A percentile compares a stretch with the other conserved stretches of the same genome.
Evolutionary conservation across 1,284 basidiomycete genomes (phyloP).

Genomic region (Puccinia horiana): DNA sequence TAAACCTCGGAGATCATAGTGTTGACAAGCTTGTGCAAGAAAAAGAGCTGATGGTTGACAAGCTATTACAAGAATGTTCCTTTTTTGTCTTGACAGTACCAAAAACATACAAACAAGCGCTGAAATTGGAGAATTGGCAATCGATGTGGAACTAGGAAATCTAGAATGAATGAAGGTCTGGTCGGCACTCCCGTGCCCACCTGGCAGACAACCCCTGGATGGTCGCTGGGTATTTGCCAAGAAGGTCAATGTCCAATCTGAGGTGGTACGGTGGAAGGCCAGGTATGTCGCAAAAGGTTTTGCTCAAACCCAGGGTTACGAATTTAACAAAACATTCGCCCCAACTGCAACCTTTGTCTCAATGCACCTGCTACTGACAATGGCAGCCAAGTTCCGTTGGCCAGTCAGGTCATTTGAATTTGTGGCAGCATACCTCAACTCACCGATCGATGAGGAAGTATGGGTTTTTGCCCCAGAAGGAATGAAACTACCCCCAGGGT

Average conservation of each 20-base stretch:
- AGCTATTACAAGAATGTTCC: background rate
- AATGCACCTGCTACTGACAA: background rate
- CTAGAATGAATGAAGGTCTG: background rate
- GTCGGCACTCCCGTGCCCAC: background rate
- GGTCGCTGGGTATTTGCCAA: conserved; percentile 8
- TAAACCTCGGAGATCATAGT: background rate
- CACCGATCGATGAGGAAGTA: conserved; percentile 19
- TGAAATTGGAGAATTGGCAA: background rate
- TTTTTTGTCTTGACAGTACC: too few species aligned
- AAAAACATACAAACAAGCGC: background rate
- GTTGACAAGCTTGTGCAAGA: background rate
- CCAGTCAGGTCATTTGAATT: conserved; percentile 18
- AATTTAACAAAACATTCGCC: background rate
- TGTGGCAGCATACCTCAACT: conserved; percentile 18
- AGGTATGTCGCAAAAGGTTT: background rate
- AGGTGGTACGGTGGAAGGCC: background rate
- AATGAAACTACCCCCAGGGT: background rate
- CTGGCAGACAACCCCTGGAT: background rate
- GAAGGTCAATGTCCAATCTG: too few species aligned
- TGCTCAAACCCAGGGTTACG: background rate
- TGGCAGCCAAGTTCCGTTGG: background rate
- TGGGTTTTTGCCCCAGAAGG: conserved; percentile 20
- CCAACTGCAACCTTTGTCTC: background rate
- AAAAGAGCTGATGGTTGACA: background rate
- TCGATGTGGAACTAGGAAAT: background rate